phyloP scores from a whole-genome alignment of 1,139 yeast species.

The Suhomyces bribrorum region DNA sequence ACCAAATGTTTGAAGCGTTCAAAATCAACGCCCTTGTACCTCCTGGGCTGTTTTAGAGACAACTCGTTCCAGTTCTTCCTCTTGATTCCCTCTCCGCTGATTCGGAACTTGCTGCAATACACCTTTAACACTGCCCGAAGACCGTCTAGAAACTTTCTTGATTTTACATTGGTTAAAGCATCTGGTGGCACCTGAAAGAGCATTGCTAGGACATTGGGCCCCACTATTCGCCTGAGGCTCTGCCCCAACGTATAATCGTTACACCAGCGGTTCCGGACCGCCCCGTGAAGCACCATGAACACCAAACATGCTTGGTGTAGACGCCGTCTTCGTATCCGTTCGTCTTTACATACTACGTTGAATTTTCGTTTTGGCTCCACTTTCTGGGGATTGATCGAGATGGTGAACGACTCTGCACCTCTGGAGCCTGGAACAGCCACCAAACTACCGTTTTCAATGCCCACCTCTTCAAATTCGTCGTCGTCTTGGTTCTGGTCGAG shows the following conservation, averaged over 20 bases:
- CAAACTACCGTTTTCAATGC: neutral
- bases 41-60: slow-evolving; percentile 19
- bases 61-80: slow-evolving; percentile 65
- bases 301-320: slow-evolving; percentile 65
- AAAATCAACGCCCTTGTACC: slow-evolving; percentile 30
- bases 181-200: slow-evolving; percentile 42
- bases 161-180: slow-evolving; percentile 39
- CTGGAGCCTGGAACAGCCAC: neutral
- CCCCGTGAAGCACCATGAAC: slow-evolving; percentile 64
- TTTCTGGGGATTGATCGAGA: slow-evolving; percentile 25
- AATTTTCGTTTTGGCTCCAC: slow-evolving; percentile 15
- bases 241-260: slow-evolving; percentile 47
- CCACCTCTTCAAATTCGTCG: slow-evolving; percentile 27
- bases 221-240: slow-evolving; percentile 45
- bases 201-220: slow-evolving; percentile 42
- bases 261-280: slow-evolving; percentile 73
- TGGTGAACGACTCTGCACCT: slow-evolving; percentile 23
- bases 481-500: slow-evolving; percentile 31
- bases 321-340: slow-evolving; percentile 48
- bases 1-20: slow-evolving; percentile 45
- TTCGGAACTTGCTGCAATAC: slow-evolving; percentile 62
- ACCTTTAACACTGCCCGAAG: slow-evolving; percentile 60
- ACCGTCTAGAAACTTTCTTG: slow-evolving; percentile 76
- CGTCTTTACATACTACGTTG: slow-evolving; percentile 52
- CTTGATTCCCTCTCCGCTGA: slow-evolving; percentile 46